A percentile compares a stretch with the other conserved stretches of the same genome.
These are phyloP conservation scores for Trichoderma endophyticum DNA, from an alignment of 2,329 filamentous ascomycete genomes.

Conservation along the genomic window DNA sequence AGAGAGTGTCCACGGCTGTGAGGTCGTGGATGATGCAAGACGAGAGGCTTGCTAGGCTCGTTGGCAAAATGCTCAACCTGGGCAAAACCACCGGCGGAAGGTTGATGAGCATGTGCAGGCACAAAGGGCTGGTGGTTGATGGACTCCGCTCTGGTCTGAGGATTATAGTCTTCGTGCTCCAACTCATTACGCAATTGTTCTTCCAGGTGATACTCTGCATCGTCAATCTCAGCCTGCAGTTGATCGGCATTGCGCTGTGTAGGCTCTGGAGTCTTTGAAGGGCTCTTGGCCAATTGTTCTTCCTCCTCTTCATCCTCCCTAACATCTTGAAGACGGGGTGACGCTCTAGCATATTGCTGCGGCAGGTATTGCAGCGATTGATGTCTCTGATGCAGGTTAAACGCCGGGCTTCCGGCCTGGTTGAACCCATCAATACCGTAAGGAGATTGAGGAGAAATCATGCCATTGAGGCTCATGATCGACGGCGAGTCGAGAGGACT, in stretches of 20 bases:
- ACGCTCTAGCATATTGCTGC: constrained; percentile 53
- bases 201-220: constrained; percentile 81
- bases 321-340: constrained; percentile 66
- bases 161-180: constrained; percentile 74
- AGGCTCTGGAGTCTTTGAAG: constrained; percentile 54
- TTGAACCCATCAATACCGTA: constrained; percentile 53
- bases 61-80: constrained; percentile 51
- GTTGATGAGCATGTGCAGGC: constrained; percentile 40
- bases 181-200: constrained; percentile 75
- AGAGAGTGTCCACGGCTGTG: constrained; percentile 71
- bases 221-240: constrained; percentile 79
- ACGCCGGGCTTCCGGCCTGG: constrained; percentile 38
- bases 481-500: constrained; percentile 64
- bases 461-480: constrained; percentile 47
- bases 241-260: constrained; percentile 57
- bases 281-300: constrained; percentile 51
- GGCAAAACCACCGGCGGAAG: constrained; percentile 49
- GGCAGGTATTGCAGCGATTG: constrained; percentile 59
- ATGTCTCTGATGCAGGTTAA: constrained; percentile 53
- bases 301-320: constrained; percentile 73
- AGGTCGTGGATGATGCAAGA: constrained; percentile 70
- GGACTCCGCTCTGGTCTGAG: constrained; percentile 46
- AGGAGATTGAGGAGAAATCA: constrained; percentile 64
- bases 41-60: constrained; percentile 51
- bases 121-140: constrained; percentile 27